phyloP scores from a whole-genome alignment of 805 yeast species.

The Maudiozyma barnettii region DNA sequence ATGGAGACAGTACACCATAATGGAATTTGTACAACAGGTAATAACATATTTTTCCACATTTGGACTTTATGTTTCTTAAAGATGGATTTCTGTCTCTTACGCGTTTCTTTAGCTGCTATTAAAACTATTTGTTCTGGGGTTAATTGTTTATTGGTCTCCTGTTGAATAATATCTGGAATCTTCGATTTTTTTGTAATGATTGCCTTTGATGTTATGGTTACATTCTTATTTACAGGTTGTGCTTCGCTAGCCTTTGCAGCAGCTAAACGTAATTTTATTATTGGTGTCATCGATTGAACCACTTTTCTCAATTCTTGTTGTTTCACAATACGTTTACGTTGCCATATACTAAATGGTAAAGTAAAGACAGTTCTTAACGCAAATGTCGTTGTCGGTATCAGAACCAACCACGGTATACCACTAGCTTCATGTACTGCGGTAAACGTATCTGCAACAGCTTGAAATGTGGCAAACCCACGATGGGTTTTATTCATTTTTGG shows the following conservation, averaged over 20 bases:
- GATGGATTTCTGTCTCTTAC: conserved; percentile 63
- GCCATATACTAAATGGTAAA: conserved; percentile 66
- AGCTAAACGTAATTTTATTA: conserved; percentile 47
- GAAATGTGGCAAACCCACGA: conserved; percentile 8
- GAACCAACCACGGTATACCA: conserved; percentile 73
- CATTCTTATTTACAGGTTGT: conserved; percentile 4
- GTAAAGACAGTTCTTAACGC: conserved; percentile 58
- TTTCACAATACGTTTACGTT: conserved; percentile 56
- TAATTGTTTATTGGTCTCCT: conserved; percentile 28
- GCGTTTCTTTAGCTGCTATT: conserved; percentile 65
- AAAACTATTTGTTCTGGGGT: conserved; percentile 72
- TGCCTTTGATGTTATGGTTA: conserved; percentile 6
- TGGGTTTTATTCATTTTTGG: background rate
- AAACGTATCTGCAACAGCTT: conserved; percentile 19
- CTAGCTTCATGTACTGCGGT: conserved; percentile 38
- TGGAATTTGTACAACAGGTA: conserved; percentile 81
- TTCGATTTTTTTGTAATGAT: conserved; percentile 14
- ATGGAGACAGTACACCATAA: conserved; percentile 74
- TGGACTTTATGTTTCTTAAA: conserved; percentile 62
- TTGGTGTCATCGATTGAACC: conserved; percentile 65
- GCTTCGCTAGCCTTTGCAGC: conserved; percentile 19
- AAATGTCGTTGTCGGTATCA: conserved; percentile 68
- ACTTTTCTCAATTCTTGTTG: conserved; percentile 69
- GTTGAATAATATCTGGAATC: conserved; percentile 10
- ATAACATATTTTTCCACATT: conserved; percentile 64